phyloP scores from a whole-genome alignment of 192 early-diverging fungal genomes.

The Entomortierella beljakovae region DNA sequence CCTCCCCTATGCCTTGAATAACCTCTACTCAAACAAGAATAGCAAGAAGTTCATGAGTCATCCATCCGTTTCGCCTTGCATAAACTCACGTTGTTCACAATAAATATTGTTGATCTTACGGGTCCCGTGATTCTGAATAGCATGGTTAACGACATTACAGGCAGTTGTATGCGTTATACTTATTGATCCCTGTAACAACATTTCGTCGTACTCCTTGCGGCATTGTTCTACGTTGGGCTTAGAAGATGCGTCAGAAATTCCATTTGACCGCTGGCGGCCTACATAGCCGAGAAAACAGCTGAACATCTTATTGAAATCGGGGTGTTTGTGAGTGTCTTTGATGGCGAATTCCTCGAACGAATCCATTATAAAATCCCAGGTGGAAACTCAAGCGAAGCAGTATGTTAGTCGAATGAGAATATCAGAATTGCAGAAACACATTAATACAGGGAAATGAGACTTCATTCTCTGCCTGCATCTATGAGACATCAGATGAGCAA shows the following conservation, averaged over 20 bases:
- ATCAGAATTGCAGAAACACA: background rate
- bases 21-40: no score
- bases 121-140: no score
- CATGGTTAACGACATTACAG: no score
- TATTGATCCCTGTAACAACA: no score
- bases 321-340: constrained; percentile 16
- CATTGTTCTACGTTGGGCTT: constrained; percentile 10
- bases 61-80: no score
- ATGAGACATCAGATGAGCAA: constrained; percentile 19
- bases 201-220: no score
- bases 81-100: no score
- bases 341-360: constrained; percentile 19
- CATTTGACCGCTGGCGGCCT: constrained; percentile 14
- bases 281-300: constrained; percentile 15
- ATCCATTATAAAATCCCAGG: constrained; percentile 8
- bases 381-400: background rate
- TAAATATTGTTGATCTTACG: no score
- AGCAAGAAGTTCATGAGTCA: no score
- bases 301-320: constrained; percentile 12
- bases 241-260: background rate
- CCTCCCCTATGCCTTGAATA: no score
- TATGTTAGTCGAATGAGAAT: constrained; percentile 3
- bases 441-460: background rate
- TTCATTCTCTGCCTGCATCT: constrained; percentile 26
- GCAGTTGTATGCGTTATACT: no score